These are phyloP conservation scores for Actinidia chinensis DNA, from an alignment of 179 eudicot species.

Conservation along the genomic window DNA sequence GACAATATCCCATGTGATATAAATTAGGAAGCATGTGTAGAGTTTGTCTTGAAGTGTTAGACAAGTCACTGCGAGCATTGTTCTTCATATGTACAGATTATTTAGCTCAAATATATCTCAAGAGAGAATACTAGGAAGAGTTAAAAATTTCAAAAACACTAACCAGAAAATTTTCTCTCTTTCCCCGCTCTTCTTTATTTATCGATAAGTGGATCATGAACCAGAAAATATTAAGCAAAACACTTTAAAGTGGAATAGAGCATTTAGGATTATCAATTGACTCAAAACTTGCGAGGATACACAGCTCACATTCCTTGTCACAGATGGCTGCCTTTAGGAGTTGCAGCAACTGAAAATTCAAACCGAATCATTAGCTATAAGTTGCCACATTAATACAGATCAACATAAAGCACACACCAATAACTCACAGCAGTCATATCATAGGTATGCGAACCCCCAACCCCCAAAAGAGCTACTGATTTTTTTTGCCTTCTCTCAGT, in stretches of 20 bases:
- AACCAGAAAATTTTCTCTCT: background rate
- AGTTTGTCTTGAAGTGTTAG: conserved; percentile 15
- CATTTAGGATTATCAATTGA: background rate
- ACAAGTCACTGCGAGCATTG: background rate
- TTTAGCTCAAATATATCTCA: conserved; percentile 92
- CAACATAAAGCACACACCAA: background rate
- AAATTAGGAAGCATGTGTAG: background rate
- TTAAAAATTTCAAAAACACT: conserved; percentile 46
- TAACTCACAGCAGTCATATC: conserved; percentile 2
- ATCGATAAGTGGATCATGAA: conserved; percentile 1
- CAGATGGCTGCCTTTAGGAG: conserved; percentile 80
- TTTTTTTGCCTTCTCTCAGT: no score
- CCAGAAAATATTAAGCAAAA: background rate
- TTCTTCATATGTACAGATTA: conserved; percentile 75
- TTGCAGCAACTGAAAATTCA: conserved; percentile 67
- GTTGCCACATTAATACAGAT: background rate
- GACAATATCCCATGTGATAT: background rate
- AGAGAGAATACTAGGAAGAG: conserved; percentile 75
- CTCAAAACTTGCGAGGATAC: conserved; percentile 58
- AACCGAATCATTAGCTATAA: conserved; percentile 21
- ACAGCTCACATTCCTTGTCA: conserved; percentile 78
- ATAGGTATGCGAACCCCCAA: background rate
- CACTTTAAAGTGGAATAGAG: background rate
- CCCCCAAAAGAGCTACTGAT: background rate
- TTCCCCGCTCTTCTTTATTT: background rate